Conservation (phyloP, 2,329 filamentous ascomycete genomes). For the Aspergillus tubingensis region DNA sequence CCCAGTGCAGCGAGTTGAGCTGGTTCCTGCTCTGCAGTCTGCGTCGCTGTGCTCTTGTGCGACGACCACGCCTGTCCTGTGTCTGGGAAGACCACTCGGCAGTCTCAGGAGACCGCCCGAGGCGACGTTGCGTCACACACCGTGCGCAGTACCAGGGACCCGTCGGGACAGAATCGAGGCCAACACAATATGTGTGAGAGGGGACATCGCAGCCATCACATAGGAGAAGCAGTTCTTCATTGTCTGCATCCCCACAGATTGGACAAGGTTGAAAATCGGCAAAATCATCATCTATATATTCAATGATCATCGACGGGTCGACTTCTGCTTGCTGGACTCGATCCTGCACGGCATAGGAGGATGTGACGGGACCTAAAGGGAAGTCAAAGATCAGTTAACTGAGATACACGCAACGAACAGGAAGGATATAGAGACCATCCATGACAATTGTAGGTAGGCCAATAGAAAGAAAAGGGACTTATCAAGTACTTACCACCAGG, state of each 20-base stretch:
- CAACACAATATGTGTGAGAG: slow-evolving; percentile 91
- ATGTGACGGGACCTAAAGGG: slow-evolving; percentile 54
- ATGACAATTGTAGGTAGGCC: slow-evolving; percentile 1
- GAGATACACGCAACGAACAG: neutral
- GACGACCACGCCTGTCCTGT: slow-evolving; percentile 50
- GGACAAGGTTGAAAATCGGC: slow-evolving; percentile 71
- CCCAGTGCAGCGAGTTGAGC: slow-evolving; percentile 60
- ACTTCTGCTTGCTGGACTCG: slow-evolving; percentile 78
- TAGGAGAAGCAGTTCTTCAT: slow-evolving; percentile 81
- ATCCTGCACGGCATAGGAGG: slow-evolving; percentile 58
- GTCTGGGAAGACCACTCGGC: slow-evolving; percentile 32
- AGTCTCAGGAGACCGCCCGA: slow-evolving; percentile 41
- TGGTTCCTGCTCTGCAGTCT: slow-evolving; percentile 43
- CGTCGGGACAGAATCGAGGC: slow-evolving; percentile 72
- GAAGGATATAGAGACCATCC: slow-evolving; percentile 9
- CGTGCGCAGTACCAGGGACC: slow-evolving; percentile 90
- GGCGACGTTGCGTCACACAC: slow-evolving; percentile 59
- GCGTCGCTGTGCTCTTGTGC: slow-evolving; percentile 50
- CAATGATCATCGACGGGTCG: slow-evolving; percentile 68
- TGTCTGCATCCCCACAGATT: slow-evolving; percentile 77
- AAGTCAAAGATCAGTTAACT: neutral
- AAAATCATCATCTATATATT: slow-evolving; percentile 67
- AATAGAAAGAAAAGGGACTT: slow-evolving; percentile 5
- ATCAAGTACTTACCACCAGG: slow-evolving; percentile 68
- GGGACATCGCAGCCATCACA: slow-evolving; percentile 89